A percentile compares a stretch with the other conserved stretches of the same genome.
Conservation (phyloP, 352 stramenopile genomes). For the Lagenidium sp. region DNA sequence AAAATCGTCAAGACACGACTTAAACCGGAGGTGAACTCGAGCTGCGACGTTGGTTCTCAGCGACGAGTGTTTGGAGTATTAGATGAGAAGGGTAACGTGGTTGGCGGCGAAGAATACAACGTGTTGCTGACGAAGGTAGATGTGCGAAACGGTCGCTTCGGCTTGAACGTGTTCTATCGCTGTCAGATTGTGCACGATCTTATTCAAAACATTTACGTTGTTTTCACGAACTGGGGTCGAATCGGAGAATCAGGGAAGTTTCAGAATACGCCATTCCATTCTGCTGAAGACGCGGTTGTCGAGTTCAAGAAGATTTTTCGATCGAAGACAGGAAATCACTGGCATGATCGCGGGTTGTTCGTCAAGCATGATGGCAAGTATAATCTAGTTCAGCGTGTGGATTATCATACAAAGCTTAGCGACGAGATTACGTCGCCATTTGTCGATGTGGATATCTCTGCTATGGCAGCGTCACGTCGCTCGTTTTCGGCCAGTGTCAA, state of each 20-base stretch:
- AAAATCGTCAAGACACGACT: slow-evolving; percentile 44
- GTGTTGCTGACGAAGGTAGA: slow-evolving; percentile 69
- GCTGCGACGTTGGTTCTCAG: slow-evolving; percentile 52
- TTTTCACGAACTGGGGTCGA: slow-evolving; percentile 78
- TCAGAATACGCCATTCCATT: slow-evolving; percentile 67
- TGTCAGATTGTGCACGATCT: slow-evolving; percentile 63
- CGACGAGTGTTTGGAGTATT: slow-evolving; percentile 27
- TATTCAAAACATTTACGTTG: slow-evolving; percentile 55
- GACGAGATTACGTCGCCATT: slow-evolving; percentile 49
- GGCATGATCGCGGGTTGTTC: slow-evolving; percentile 36
- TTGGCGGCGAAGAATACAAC: slow-evolving; percentile 35
- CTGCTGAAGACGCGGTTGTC: slow-evolving; percentile 29
- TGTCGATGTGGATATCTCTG: slow-evolving; percentile 17
- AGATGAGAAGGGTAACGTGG: slow-evolving; percentile 13
- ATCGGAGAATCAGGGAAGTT: slow-evolving; percentile 71
- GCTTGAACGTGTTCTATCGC: slow-evolving; percentile 71
- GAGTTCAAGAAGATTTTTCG: slow-evolving; percentile 83
- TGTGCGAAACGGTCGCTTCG: slow-evolving; percentile 57
- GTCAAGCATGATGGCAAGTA: slow-evolving; percentile 62
- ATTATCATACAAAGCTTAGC: slow-evolving; percentile 43
- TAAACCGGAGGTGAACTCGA: slow-evolving; percentile 32
- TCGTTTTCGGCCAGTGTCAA: slow-evolving; percentile 25
- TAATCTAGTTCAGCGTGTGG: slow-evolving; percentile 57
- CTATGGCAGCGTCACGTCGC: too few relatives aligned
- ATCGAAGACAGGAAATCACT: slow-evolving; percentile 68